A percentile compares a stretch with the other conserved stretches of the same genome.
These are phyloP conservation scores for Chionographis japonica DNA, from an alignment of 106 monocot genomes.

Conservation along the genomic window DNA sequence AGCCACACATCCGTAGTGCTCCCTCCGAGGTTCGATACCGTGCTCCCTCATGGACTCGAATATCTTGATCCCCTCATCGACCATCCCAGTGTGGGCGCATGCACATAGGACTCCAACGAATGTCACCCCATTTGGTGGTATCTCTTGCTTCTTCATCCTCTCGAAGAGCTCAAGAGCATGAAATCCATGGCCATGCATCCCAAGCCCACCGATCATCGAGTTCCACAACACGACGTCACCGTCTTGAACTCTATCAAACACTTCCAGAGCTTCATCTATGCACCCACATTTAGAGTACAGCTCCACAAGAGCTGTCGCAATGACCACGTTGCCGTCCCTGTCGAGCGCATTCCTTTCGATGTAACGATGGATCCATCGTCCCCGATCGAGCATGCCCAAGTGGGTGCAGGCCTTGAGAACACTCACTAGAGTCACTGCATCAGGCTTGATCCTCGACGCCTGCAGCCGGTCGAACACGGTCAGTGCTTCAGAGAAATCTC, in stretches of 20 bases:
- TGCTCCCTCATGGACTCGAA: slow-evolving; percentile 51
- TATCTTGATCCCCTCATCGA: slow-evolving; percentile 37
- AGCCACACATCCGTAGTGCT: slow-evolving; percentile 75
- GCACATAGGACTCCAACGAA: slow-evolving; percentile 57
- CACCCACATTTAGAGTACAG: slow-evolving; percentile 79
- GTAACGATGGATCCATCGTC: slow-evolving; percentile 39
- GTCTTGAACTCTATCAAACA: slow-evolving; percentile 30
- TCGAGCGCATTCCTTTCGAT: slow-evolving; percentile 9
- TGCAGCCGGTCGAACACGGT: slow-evolving; percentile 34
- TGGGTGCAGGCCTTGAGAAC: slow-evolving; percentile 55
- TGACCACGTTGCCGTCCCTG: slow-evolving; percentile 19
- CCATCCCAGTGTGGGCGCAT: slow-evolving; percentile 51
- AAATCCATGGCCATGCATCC: slow-evolving; percentile 55
- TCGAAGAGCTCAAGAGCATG: slow-evolving; percentile 43
- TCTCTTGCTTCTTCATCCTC: slow-evolving; percentile 27
- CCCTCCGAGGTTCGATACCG: slow-evolving; percentile 37
- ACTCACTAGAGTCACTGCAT: slow-evolving; percentile 37
- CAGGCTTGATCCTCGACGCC: slow-evolving; percentile 26
- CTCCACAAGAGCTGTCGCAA: slow-evolving; percentile 55
- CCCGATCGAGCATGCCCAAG: slow-evolving; percentile 37
- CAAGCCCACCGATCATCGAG: slow-evolving; percentile 64
- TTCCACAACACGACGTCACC: slow-evolving; percentile 69
- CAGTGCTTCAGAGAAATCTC: slow-evolving; percentile 43
- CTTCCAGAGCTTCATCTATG: slow-evolving; percentile 36
- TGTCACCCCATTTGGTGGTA: slow-evolving; percentile 43